These are phyloP conservation scores for Epithele typhae DNA, from an alignment of 768 basidiomycete species.

Conservation along the genomic window DNA sequence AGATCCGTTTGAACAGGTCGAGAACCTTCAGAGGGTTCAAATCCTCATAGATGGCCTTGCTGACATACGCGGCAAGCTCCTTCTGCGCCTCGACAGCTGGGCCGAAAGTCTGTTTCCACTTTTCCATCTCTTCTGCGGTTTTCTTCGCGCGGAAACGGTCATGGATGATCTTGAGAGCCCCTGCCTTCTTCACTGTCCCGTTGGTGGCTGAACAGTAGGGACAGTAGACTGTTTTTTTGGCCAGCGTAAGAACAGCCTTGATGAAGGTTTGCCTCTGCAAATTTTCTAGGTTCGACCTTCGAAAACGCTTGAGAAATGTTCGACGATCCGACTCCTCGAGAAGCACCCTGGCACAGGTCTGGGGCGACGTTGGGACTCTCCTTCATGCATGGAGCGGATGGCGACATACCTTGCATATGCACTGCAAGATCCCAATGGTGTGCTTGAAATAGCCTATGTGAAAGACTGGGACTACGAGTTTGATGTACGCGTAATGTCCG, in stretches of 20 bases:
- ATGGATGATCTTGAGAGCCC: conserved; percentile 93
- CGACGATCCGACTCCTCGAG: conserved; percentile 86
- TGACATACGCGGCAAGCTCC: conserved; percentile 79
- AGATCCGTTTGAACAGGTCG: conserved; percentile 88
- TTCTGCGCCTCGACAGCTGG: conserved; percentile 83
- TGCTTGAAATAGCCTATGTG: conserved; percentile 99
- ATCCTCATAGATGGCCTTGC: conserved; percentile 88
- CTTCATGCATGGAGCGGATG: neutral
- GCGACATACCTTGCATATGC: conserved; percentile 85
- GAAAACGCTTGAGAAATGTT: conserved; percentile 82
- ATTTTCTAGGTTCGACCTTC: conserved; percentile 86
- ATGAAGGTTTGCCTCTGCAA: conserved; percentile 78
- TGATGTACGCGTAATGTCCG: conserved; percentile 98
- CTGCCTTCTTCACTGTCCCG: conserved; percentile 94
- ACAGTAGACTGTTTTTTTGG: conserved; percentile 89
- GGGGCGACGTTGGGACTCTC: neutral
- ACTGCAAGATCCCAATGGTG: conserved; percentile 87
- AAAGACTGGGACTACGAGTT: conserved; percentile 93
- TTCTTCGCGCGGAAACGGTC: conserved; percentile 97
- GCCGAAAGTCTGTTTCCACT: conserved; percentile 78
- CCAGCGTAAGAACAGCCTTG: conserved; percentile 81
- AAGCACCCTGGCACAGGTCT: conserved; percentile 91
- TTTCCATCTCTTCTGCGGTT: conserved; percentile 82
- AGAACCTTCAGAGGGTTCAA: conserved; percentile 91
- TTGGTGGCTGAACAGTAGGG: conserved; percentile 92